Percentiles rank a stretch among this genome's conserved stretches.
phyloP scores from a whole-genome alignment of 495 filamentous ascomycete genomes.

The Collariella sp. region DNA sequence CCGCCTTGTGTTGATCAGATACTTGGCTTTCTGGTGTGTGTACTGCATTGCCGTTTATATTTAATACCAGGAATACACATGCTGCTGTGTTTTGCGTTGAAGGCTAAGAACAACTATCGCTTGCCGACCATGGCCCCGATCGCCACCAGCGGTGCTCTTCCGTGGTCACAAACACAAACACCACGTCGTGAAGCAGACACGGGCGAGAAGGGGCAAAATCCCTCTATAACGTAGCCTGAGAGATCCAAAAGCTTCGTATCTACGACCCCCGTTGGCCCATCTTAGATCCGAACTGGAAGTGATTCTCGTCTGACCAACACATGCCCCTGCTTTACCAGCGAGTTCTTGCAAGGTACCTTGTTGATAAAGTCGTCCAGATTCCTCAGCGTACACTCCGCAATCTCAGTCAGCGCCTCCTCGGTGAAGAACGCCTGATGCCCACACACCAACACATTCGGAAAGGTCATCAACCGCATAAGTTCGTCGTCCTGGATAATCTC shows the following conservation, averaged over 20 bases:
- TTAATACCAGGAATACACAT: too few species aligned
- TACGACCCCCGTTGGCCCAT: not conserved
- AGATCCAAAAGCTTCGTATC: too few species aligned
- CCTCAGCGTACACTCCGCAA: conserved; percentile 50
- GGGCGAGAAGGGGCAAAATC: too few species aligned
- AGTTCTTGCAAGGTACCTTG: conserved; percentile 29
- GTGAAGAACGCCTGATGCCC: conserved; percentile 68
- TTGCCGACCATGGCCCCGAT: too few species aligned
- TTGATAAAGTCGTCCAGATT: conserved; percentile 41
- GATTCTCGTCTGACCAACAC: conserved; percentile 11
- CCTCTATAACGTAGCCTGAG: not conserved
- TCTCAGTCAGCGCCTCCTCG: conserved; percentile 54
- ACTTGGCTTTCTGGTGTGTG: too few species aligned
- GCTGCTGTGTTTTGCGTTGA: too few species aligned
- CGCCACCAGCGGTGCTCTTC: too few species aligned
- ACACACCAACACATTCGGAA: conserved; percentile 59
- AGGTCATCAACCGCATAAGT: conserved; percentile 59
- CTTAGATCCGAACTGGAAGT: conserved; percentile 21
- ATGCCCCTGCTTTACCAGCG: conserved; percentile 24
- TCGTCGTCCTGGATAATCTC: conserved; percentile 64
- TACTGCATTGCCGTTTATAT: too few species aligned
- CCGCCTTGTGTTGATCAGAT: too few species aligned
- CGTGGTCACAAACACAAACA: too few species aligned
- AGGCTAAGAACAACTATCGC: too few species aligned
- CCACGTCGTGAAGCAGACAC: too few species aligned